phyloP scores from a whole-genome alignment of 1,139 yeast genomes.

The Hanseniaspora uvarum region DNA sequence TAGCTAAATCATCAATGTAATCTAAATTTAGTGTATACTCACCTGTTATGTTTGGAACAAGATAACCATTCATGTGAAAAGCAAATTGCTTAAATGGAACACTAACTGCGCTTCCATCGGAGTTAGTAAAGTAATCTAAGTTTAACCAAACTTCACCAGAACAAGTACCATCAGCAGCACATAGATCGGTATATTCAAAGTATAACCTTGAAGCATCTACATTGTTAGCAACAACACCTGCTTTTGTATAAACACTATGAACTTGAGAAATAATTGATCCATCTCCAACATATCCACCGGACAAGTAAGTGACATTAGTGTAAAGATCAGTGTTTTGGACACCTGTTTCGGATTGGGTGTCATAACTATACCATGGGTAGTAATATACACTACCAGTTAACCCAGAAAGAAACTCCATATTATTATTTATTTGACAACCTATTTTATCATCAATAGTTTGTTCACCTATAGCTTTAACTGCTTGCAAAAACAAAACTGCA shows the following conservation, averaged over 20 bases:
- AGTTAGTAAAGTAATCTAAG: background rate
- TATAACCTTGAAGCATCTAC: background rate
- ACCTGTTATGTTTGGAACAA: background rate
- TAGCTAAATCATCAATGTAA: conserved; percentile 49
- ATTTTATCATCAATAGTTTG: background rate
- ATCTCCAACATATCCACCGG: background rate
- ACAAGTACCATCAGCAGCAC: background rate
- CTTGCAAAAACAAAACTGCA: background rate
- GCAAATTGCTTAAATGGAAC: conserved; percentile 18
- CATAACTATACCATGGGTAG: background rate
- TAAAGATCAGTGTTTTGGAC: background rate
- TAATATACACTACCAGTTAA: conserved; percentile 1
- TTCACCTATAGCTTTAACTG: background rate
- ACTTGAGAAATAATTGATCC: background rate
- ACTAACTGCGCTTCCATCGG: background rate
- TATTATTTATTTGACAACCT: background rate
- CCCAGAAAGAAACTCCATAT: background rate
- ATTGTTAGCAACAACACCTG: background rate
- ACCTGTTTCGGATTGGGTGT: background rate
- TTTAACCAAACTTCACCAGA: background rate
- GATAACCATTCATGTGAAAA: background rate
- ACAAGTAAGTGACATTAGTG: background rate
- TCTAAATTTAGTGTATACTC: conserved; percentile 11
- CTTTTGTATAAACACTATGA: background rate
- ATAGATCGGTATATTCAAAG: background rate